These are phyloP conservation scores for Syncephalastrum contaminatum DNA, from an alignment of 371 early-diverging fungal genomes.

Conservation along the genomic window DNA sequence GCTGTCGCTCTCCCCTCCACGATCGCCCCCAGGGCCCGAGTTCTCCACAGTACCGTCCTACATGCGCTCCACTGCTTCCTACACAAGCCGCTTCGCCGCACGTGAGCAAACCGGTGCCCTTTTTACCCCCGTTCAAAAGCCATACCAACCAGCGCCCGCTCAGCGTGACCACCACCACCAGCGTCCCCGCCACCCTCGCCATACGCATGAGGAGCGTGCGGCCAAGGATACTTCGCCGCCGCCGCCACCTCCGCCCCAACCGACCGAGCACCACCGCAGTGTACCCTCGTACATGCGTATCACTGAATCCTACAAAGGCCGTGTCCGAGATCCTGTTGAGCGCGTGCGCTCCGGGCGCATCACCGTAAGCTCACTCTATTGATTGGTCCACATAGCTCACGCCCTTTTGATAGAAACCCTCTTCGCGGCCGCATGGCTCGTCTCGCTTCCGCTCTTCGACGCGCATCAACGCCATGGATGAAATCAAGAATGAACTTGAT, in stretches of 20 bases:
- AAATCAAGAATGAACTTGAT: constrained; percentile 20
- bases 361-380: too few species aligned
- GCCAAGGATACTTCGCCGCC: background rate
- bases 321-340: background rate
- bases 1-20: too few species aligned
- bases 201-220: background rate
- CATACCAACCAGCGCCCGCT: too few species aligned
- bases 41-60: constrained; percentile 11
- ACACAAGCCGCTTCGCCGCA: constrained; percentile 7
- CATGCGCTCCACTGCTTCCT: constrained; percentile 18
- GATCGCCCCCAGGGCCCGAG: too few species aligned
- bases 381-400: too few species aligned
- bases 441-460: constrained; percentile 19
- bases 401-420: too few species aligned
- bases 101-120: too few species aligned
- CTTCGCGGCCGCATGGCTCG: too few species aligned
- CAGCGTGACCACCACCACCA: too few species aligned
- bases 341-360: too few species aligned
- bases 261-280: background rate
- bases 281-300: constrained; percentile 19
- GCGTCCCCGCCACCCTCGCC: background rate
- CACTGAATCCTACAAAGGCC: constrained; percentile 17
- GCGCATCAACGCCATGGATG: constrained; percentile 26
- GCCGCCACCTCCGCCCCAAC: background rate
- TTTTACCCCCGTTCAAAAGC: too few species aligned